These are phyloP conservation scores for Kwoniella botswanensis DNA, from an alignment of 768 basidiomycete genomes.

Conservation along the genomic window DNA sequence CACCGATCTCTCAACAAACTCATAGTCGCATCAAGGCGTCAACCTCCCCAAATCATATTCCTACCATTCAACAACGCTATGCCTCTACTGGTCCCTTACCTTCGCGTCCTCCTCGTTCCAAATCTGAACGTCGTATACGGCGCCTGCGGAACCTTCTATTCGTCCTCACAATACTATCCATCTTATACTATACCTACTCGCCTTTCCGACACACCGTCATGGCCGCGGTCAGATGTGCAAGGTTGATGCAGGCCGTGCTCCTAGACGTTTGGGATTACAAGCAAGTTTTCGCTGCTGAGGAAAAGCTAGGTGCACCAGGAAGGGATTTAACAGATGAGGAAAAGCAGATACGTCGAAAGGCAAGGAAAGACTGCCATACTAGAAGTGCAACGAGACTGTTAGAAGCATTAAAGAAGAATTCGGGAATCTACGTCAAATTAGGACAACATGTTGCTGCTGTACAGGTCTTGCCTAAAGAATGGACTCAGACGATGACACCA, in stretches of 20 bases:
- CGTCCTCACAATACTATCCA: constrained; percentile 44
- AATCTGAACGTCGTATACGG: constrained; percentile 8
- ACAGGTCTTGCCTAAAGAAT: constrained; percentile 67
- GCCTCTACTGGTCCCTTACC: constrained; percentile 6
- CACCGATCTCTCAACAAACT: background rate
- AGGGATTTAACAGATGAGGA: constrained; percentile 61
- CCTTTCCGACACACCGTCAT: constrained; percentile 76
- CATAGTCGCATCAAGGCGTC: background rate
- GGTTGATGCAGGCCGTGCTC: constrained; percentile 69
- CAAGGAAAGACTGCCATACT: constrained; percentile 77
- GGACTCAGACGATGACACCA: constrained; percentile 63
- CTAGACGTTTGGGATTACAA: constrained; percentile 54
- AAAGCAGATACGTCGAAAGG: constrained; percentile 70
- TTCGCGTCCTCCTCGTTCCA: constrained; percentile 4
- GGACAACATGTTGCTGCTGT: constrained; percentile 84
- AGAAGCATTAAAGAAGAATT: constrained; percentile 83
- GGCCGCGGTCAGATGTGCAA: constrained; percentile 76
- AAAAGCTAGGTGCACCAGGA: constrained; percentile 59
- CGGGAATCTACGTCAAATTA: constrained; percentile 61
- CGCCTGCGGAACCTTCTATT: constrained; percentile 42
- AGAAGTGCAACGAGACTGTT: constrained; percentile 80
- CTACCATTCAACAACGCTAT: background rate
- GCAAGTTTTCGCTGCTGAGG: constrained; percentile 48
- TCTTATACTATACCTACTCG: constrained; percentile 69
- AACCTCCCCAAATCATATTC: background rate